Conservation (phyloP, 768 basidiomycete genomes). For the Pleurotus eryngii region DNA sequence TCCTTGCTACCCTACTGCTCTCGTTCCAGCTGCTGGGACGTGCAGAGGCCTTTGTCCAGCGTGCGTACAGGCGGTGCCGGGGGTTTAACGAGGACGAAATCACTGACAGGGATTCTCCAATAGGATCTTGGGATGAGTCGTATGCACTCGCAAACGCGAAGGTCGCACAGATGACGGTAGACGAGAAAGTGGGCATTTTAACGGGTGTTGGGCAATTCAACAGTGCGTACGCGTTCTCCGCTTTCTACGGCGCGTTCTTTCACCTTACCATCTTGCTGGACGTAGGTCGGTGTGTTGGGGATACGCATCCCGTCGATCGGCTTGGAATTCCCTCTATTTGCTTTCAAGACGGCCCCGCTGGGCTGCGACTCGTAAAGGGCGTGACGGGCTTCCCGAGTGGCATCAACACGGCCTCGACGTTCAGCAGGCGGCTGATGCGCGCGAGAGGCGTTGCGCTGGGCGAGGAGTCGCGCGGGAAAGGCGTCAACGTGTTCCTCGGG, state of each 20-base stretch:
- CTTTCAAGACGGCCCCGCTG: slow-evolving; percentile 48
- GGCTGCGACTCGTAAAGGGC: slow-evolving; percentile 36
- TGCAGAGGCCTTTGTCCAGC: neutral
- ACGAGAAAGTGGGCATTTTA: slow-evolving; percentile 45
- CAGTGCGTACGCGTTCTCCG: slow-evolving; percentile 18
- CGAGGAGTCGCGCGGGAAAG: slow-evolving; percentile 67
- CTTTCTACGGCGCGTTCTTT: too few species aligned
- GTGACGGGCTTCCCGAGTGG: slow-evolving; percentile 57
- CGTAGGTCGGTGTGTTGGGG: slow-evolving; percentile 45
- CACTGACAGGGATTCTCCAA: neutral
- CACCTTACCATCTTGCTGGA: neutral
- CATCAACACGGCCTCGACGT: slow-evolving; percentile 47
- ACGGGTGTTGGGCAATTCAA: slow-evolving; percentile 44
- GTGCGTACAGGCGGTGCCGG: neutral
- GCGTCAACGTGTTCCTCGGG: slow-evolving; percentile 50
- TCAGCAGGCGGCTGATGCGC: slow-evolving; percentile 61
- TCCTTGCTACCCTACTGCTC: neutral
- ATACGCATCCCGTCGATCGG: slow-evolving; percentile 38
- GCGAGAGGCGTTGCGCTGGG: slow-evolving; percentile 61
- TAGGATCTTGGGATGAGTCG: slow-evolving; percentile 47
- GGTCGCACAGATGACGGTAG: slow-evolving; percentile 37
- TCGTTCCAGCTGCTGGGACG: neutral
- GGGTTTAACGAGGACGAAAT: neutral
- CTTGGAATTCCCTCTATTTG: slow-evolving; percentile 44
- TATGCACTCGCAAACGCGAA: slow-evolving; percentile 33